phyloP scores from a whole-genome alignment of 139 green algal species.

The Bryopsis sp. region DNA sequence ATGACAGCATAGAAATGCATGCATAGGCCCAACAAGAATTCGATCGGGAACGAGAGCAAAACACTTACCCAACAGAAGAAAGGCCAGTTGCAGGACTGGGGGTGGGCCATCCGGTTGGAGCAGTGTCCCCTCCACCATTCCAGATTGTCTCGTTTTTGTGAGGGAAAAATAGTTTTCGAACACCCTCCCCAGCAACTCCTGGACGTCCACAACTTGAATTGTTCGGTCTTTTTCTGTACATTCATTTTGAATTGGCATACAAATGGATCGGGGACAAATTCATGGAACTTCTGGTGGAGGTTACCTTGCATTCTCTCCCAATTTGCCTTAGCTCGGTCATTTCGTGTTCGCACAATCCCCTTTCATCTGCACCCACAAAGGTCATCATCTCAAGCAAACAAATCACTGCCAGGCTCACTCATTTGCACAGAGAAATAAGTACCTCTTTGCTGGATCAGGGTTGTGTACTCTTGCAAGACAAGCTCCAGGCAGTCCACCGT shows the following conservation, averaged over 20 bases:
- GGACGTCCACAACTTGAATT: neutral
- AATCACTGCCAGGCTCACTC: neutral
- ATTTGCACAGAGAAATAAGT: neutral
- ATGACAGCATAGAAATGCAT: neutral
- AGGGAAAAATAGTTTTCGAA: slow-evolving; percentile 16
- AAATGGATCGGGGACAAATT: neutral
- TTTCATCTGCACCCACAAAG: neutral
- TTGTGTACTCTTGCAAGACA: neutral
- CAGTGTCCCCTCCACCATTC: neutral
- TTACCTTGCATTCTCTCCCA: slow-evolving; percentile 2
- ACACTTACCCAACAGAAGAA: neutral
- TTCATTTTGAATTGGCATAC: neutral
- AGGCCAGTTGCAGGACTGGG: neutral
- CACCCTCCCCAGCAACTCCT: neutral
- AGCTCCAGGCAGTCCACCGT: neutral
- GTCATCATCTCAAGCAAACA: neutral
- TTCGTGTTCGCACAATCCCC: slow-evolving; percentile 5
- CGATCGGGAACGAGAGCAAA: too few relatives aligned
- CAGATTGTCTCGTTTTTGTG: neutral
- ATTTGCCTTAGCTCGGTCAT: neutral
- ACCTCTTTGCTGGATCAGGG: slow-evolving; percentile 1
- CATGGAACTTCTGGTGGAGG: neutral
- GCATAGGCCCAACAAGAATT: neutral
- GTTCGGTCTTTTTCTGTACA: neutral
- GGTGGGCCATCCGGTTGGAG: neutral